phyloP scores from a whole-genome alignment of 768 basidiomycete genomes.

The Termitomyces sp. region DNA sequence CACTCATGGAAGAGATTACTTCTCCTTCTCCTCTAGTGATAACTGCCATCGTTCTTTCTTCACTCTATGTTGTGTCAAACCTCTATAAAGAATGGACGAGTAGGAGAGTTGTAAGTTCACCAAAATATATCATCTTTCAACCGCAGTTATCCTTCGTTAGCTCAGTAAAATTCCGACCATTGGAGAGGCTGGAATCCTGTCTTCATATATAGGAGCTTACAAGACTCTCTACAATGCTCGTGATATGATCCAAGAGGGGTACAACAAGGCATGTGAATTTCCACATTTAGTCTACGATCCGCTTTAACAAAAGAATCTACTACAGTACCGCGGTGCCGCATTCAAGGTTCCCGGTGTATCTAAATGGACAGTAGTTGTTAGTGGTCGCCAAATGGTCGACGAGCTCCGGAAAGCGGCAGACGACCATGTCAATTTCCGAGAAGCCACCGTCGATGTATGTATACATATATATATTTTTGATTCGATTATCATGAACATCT shows the following conservation, averaged over 20 bases:
- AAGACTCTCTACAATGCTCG: slow-evolving; percentile 18
- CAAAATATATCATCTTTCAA: neutral
- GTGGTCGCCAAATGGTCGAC: slow-evolving; percentile 23
- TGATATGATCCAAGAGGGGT: slow-evolving; percentile 25
- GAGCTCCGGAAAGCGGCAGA: slow-evolving; percentile 12
- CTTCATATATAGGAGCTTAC: slow-evolving; percentile 25
- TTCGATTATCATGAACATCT: neutral
- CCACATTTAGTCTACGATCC: neutral
- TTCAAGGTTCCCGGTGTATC: slow-evolving; percentile 40
- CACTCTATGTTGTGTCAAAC: neutral
- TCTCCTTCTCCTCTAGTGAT: neutral
- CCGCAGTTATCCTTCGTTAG: slow-evolving; percentile 3
- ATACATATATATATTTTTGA: neutral
- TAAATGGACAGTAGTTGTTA: slow-evolving; percentile 40
- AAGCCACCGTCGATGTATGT: slow-evolving; percentile 23
- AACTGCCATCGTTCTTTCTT: neutral
- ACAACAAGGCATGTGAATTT: slow-evolving; percentile 19
- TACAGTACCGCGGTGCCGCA: slow-evolving; percentile 13
- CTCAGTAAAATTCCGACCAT: slow-evolving; percentile 24
- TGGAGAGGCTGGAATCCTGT: slow-evolving; percentile 24
- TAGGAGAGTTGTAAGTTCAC: neutral
- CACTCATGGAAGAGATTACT: neutral
- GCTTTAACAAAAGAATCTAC: neutral
- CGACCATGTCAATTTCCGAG: slow-evolving; percentile 23
- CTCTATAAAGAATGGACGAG: slow-evolving; percentile 3